A percentile compares a stretch with the other conserved stretches of the same genome.
These are phyloP conservation scores for Sugiyamaella americana DNA, from an alignment of 805 yeast species.

Conservation along the genomic window DNA sequence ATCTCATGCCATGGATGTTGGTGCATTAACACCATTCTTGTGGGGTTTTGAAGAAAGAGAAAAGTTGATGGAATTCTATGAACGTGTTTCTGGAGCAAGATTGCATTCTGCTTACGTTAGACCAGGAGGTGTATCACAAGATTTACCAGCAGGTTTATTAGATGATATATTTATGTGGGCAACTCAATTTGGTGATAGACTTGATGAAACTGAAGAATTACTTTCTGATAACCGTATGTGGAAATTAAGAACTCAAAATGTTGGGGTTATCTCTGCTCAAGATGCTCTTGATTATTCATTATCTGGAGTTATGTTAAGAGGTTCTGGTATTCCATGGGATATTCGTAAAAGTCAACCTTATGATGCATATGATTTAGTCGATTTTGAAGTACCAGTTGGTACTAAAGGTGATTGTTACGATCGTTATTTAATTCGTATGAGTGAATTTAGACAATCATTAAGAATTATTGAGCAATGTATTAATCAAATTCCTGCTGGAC, in stretches of 20 bases:
- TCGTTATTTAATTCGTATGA: constrained; percentile 82
- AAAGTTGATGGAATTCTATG: constrained; percentile 87
- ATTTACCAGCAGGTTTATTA: constrained; percentile 75
- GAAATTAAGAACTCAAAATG: constrained; percentile 78
- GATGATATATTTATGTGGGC: constrained; percentile 96
- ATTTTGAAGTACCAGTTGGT: constrained; percentile 84
- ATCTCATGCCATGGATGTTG: constrained; percentile 91
- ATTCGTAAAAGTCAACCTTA: constrained; percentile 82
- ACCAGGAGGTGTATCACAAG: constrained; percentile 91
- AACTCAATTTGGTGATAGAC: constrained; percentile 87
- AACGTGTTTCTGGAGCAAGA: constrained; percentile 86
- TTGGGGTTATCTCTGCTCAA: constrained; percentile 78
- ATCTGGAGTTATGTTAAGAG: constrained; percentile 86
- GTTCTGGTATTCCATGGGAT: constrained; percentile 84
- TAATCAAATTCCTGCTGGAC: constrained; percentile 88
- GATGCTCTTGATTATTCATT: constrained; percentile 78
- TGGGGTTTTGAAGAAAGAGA: constrained; percentile 96
- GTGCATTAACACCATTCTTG: constrained; percentile 86
- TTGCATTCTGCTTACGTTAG: constrained; percentile 82
- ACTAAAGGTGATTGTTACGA: constrained; percentile 87
- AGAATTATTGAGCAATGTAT: constrained; percentile 86
- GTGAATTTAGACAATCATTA: constrained; percentile 85
- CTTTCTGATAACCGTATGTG: constrained; percentile 87
- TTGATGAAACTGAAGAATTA: constrained; percentile 86
- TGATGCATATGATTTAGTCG: constrained; percentile 82